phyloP scores from a whole-genome alignment of 2,329 filamentous ascomycete species.

The Penicillium sp. region DNA sequence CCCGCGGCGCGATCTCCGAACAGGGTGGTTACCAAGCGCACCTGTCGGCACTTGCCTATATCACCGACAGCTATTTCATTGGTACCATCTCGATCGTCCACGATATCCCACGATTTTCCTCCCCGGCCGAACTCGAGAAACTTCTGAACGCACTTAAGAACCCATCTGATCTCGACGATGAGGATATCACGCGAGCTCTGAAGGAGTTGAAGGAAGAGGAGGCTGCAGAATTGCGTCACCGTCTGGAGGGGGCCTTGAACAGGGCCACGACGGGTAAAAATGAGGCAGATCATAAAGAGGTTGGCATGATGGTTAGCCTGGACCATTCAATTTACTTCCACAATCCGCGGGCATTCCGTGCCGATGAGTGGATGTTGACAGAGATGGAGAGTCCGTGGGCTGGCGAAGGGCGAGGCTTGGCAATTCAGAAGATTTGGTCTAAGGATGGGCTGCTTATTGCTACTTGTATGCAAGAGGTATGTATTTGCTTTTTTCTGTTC shows the following conservation, averaged over 20 bases:
- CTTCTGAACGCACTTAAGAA: slow-evolving; percentile 43
- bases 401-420: slow-evolving; percentile 51
- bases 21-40: slow-evolving; percentile 77
- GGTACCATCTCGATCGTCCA: slow-evolving; percentile 82
- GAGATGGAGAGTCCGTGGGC: slow-evolving; percentile 55
- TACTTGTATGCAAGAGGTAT: slow-evolving; percentile 53
- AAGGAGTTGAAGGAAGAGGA: slow-evolving; percentile 47
- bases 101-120: slow-evolving; percentile 71
- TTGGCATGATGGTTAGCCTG: slow-evolving; percentile 54
- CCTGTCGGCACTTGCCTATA: slow-evolving; percentile 84
- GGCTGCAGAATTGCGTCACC: slow-evolving; percentile 39
- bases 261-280: slow-evolving; percentile 26
- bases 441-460: slow-evolving; percentile 51
- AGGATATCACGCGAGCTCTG: slow-evolving; percentile 41
- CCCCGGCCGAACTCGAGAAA: slow-evolving; percentile 46
- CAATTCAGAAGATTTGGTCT: slow-evolving; percentile 51
- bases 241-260: slow-evolving; percentile 36
- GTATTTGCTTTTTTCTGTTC: slow-evolving; percentile 13
- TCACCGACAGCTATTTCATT: slow-evolving; percentile 91
- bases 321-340: slow-evolving; percentile 56
- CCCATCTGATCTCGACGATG: slow-evolving; percentile 45
- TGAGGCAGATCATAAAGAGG: slow-evolving; percentile 34
- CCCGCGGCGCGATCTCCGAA: slow-evolving; percentile 66
- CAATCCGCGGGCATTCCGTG: slow-evolving; percentile 48
- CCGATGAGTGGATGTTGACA: slow-evolving; percentile 53